Evolutionary conservation across 140 eudicot species (phyloP).

Genomic region (Oenanthe javanica): DNA sequence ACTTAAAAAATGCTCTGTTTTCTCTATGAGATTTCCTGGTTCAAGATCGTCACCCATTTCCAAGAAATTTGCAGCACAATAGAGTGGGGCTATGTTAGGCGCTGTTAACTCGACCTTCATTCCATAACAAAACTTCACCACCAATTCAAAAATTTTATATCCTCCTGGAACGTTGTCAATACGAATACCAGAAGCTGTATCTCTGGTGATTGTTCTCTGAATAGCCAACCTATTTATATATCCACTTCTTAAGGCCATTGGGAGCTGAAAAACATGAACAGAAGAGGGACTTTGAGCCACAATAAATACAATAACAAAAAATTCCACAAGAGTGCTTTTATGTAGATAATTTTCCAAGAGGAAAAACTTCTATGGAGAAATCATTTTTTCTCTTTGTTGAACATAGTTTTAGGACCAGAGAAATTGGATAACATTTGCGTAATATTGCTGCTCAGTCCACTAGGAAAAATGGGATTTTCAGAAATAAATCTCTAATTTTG

Average conservation of each 20-base stretch:
- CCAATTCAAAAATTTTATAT: constrained; percentile 19
- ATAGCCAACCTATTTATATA: constrained; percentile 22
- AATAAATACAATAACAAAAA: not conserved
- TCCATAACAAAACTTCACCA: constrained; percentile 28
- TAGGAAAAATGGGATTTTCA: no score
- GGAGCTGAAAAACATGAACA: constrained; percentile 15
- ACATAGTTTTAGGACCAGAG: not conserved
- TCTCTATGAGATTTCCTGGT: constrained; percentile 23
- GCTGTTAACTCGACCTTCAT: constrained; percentile 18
- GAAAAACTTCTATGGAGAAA: not conserved
- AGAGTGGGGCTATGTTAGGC: constrained; percentile 20
- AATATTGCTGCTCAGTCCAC: no score
- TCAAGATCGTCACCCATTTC: constrained; percentile 30
- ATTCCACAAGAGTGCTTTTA: not conserved
- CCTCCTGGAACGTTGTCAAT: constrained; percentile 31
- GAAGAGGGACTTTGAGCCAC: not conserved
- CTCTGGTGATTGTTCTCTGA: constrained; percentile 5
- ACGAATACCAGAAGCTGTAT: not conserved
- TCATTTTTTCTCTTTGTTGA: not conserved
- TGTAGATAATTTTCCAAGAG: not conserved
- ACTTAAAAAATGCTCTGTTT: constrained; percentile 21
- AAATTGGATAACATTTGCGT: not conserved
- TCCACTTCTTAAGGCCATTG: constrained; percentile 32
- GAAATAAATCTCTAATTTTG: not conserved
- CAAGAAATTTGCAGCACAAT: constrained; percentile 33